These are phyloP conservation scores for Jatropha podagrica DNA, from an alignment of 441 rosid genomes.

Conservation along the genomic window DNA sequence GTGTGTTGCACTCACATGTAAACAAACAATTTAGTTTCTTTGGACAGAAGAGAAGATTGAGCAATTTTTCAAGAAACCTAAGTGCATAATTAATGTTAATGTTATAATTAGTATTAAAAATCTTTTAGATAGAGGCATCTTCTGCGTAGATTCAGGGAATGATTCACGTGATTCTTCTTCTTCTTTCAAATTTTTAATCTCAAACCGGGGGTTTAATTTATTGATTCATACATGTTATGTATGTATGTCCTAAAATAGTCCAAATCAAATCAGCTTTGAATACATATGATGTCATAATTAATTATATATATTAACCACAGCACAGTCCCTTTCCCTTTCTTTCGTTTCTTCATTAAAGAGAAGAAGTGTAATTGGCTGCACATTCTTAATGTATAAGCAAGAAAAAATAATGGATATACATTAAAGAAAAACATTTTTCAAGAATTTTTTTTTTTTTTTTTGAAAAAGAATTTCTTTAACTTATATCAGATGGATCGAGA, in stretches of 20 bases:
- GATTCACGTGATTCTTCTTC: conserved; percentile 39
- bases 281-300: neutral
- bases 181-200: neutral
- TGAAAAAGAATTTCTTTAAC: neutral
- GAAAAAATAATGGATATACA: neutral
- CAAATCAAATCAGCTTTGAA: neutral
- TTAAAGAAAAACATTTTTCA: neutral
- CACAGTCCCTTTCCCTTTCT: neutral
- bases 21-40: conserved; percentile 22
- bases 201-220: neutral
- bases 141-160: conserved; percentile 50
- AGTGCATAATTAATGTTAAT: conserved; percentile 16
- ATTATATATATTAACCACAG: neutral
- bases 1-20: conserved; percentile 6
- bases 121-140: conserved; percentile 31
- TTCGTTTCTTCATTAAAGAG: neutral
- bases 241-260: neutral
- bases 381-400: neutral
- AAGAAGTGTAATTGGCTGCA: neutral
- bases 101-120: conserved; percentile 11
- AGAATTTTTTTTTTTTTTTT: neutral
- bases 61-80: conserved; percentile 37
- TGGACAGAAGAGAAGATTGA: conserved; percentile 39
- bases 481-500: neutral
- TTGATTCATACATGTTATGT: no score